phyloP scores from a whole-genome alignment of 2,329 filamentous ascomycete species.

The Fusarium clavum region DNA sequence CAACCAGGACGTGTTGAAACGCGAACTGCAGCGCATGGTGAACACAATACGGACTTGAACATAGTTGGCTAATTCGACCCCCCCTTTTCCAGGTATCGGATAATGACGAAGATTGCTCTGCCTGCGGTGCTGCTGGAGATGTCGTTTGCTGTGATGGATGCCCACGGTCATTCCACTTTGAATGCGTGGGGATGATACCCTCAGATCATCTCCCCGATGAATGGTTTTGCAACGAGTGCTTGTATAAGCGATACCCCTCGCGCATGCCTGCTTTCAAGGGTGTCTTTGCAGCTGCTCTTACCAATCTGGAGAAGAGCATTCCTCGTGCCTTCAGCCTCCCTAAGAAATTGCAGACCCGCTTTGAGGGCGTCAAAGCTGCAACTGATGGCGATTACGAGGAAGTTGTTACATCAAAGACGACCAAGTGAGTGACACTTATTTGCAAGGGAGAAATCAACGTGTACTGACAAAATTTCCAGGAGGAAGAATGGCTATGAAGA shows the following conservation, averaged over 20 bases:
- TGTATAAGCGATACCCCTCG: constrained; percentile 61
- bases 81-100: constrained; percentile 59
- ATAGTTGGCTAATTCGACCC: constrained; percentile 49
- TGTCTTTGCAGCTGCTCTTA: constrained; percentile 72
- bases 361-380: constrained; percentile 82
- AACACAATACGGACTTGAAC: constrained; percentile 15
- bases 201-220: constrained; percentile 75
- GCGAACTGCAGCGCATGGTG: constrained; percentile 28
- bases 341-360: constrained; percentile 76
- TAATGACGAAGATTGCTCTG: constrained; percentile 90
- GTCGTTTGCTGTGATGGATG: constrained; percentile 96
- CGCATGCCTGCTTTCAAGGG: constrained; percentile 61
- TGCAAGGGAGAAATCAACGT: not conserved
- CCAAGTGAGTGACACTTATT: constrained; percentile 65
- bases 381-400: constrained; percentile 86
- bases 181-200: constrained; percentile 85
- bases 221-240: constrained; percentile 86
- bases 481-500: constrained; percentile 70
- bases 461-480: constrained; percentile 49
- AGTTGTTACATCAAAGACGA: constrained; percentile 66
- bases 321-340: constrained; percentile 80
- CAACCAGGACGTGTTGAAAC: constrained; percentile 26
- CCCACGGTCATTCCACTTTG: constrained; percentile 88
- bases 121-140: constrained; percentile 85
- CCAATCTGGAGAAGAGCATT: constrained; percentile 74